Base-by-base conservation (phyloP, 1,284 basidiomycete genomes). In the Tilletia walkeri region DNA sequence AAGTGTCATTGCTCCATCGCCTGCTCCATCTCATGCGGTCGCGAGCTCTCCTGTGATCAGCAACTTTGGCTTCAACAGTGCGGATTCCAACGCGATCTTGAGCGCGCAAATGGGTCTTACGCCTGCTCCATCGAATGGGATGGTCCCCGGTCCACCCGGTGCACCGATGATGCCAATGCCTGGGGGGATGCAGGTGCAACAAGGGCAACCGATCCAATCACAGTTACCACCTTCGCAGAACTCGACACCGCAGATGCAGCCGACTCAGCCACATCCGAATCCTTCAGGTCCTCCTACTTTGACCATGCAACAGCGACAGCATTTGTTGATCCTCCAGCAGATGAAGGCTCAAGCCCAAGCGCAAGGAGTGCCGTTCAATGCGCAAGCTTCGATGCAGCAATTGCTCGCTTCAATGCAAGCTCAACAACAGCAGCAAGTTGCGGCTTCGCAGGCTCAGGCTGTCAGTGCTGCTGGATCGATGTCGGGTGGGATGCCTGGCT, bases 341-440 rank as follows among this genome's bases (percentile, higher is more conserved):
- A n/a, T 53, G 38, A 69, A 59, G 34, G 59, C 34, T 34, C 59
- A 63, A 20, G 59, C 59, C 4, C 59, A 63, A 34, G 30, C 59
- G 59, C 59, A 63, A 20, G 59, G 59, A 14, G 6, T 63, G 34
- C 59, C 59, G 4, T 63, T 63, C 36, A 63, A 63, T 20, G 38
- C 38, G 30, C 59, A 63, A 34, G 59, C 59, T 9, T n/a, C 59
- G 4, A 38, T 63, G 59, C 59, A 63, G 36, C 59, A 63, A 34
- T n/a, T 63, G 34, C 16, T 63, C 1, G 59, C 59, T 24, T 53
- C 59, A 30, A 3, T 59, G 18, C 54, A 16, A 74, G 68, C 56
- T 61, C 2, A 50, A 65, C 5, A 77, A 73, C 45, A 65, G 65
- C 73, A 5, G 72, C 73, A 4, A 72, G 56, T 24, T n/a, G 16